Base-by-base conservation (phyloP, 2,329 filamentous ascomycete species). In the Colletotrichum limetticola region DNA sequence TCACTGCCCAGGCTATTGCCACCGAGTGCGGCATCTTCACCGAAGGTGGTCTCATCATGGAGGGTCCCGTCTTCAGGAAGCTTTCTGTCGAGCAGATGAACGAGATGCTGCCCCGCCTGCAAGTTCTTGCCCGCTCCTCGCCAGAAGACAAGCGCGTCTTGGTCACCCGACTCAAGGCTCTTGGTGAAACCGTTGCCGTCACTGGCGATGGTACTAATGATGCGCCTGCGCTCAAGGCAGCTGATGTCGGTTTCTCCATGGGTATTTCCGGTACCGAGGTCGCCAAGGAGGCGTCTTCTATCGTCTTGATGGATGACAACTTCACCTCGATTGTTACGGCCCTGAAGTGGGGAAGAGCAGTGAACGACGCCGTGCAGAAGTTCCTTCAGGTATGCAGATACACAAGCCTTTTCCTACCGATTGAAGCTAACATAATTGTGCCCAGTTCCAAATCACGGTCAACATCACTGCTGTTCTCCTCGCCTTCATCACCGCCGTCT, bases 171-270 rank as follows among this genome's bases (percentile, higher is more conserved):
- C 83, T 91, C n/a, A 90, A 89, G 78, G 78, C 82, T 14, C 82
- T 88, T 59, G 88, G 87, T 16, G 88, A 90, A 75, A 90, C 87
- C 0, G 90, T 91, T 1, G 90, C 90, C 2, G 89, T 91, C 5
- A 93, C 91, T 1, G 91, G 91, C 9, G 91, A 93, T 72, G 91
- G 90, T 3, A 92, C 91, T 4, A 92, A 93, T 74, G 91, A 93
- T 74, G 91, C 90, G 0, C 89, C 91, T 6, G 91, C 91, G 9
- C 82, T 93, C 57, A 92, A 91, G 76, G 89, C 89, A 62, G 91
- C 91, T 1, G 91, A 92, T 76, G 90, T 92, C 1, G 91, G 91
- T 5, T 92, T 92, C 77, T 91, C 90, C 7, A 92, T 92, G 91
- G 91, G 91, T 5, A 87, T 92, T 68, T 88, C 90, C 12, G 91